These are phyloP conservation scores for Takashimella tepidaria DNA, from an alignment of 1,284 basidiomycete species.

Conservation along the genomic window DNA sequence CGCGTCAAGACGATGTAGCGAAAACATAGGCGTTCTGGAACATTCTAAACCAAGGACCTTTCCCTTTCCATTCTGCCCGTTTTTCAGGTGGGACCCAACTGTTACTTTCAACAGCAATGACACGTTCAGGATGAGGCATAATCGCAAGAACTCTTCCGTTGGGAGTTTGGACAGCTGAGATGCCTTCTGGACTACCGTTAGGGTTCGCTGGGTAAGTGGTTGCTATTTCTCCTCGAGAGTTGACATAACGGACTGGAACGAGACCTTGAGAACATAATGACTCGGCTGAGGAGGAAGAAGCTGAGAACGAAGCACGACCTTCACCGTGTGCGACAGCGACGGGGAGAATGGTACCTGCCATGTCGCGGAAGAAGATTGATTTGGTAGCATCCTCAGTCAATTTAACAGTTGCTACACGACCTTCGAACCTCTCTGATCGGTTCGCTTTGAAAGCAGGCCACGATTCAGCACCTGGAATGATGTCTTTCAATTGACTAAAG, in stretches of 20 bases:
- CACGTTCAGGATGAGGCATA: conserved; percentile 94
- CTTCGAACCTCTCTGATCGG: conserved; percentile 85
- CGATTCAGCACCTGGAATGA: conserved; percentile 75
- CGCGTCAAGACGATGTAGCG: conserved; percentile 15
- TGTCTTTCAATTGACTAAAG: conserved; percentile 76
- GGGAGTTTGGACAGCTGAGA: conserved; percentile 81
- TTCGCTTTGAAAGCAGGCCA: conserved; percentile 95
- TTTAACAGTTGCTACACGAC: conserved; percentile 72
- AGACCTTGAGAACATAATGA: conserved; percentile 52
- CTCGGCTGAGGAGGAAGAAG: conserved; percentile 36
- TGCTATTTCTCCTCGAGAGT: conserved; percentile 61
- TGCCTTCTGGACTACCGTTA: conserved; percentile 81
- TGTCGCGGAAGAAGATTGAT: conserved; percentile 81
- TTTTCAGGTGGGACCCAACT: conserved; percentile 71
- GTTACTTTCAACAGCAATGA: conserved; percentile 69
- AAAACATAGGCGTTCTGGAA: conserved; percentile 77
- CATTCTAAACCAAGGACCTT: conserved; percentile 89
- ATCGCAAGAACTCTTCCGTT: conserved; percentile 84
- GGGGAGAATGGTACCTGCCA: conserved; percentile 81
- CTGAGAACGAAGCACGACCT: conserved; percentile 71
- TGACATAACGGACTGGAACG: conserved; percentile 71
- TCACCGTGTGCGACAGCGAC: conserved; percentile 96
- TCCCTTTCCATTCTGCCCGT: conserved; percentile 59
- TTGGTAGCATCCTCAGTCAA: conserved; percentile 54
- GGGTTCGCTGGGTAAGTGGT: conserved; percentile 87